Percentiles rank a stretch among this genome's conserved stretches.
Conservation (phyloP, 2,329 filamentous ascomycete species). For the Sordariomycetes sp. region DNA sequence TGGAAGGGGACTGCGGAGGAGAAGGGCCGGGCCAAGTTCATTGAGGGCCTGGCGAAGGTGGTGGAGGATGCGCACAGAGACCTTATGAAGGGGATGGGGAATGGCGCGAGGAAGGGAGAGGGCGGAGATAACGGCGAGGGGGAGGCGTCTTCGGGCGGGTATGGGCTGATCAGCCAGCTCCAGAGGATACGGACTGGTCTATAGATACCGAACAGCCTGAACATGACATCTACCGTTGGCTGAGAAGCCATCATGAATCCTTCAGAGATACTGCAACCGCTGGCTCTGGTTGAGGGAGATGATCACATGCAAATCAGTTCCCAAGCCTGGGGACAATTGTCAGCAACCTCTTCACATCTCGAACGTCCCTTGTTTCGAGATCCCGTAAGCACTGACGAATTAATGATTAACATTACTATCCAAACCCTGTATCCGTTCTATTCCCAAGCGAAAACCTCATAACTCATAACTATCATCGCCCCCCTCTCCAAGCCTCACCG, state of each 20-base stretch:
- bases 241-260: too few relatives aligned
- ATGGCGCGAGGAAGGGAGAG: conserved; percentile 20
- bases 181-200: conserved; percentile 45
- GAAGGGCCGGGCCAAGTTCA: conserved; percentile 68
- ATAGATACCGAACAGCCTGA: neutral
- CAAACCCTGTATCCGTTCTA: neutral
- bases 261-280: too few relatives aligned
- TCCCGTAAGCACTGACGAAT: neutral
- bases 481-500: conserved; percentile 31
- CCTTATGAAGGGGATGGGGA: conserved; percentile 40
- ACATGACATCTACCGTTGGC: too few relatives aligned
- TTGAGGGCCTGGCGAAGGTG: conserved; percentile 70
- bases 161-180: conserved; percentile 51
- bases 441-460: neutral
- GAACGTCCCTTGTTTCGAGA: too few relatives aligned
- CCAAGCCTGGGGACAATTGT: too few relatives aligned
- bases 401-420: neutral
- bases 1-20: conserved; percentile 98
- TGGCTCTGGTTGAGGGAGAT: too few relatives aligned
- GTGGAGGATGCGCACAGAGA: conserved; percentile 65
- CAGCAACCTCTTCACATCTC: too few relatives aligned
- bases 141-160: conserved; percentile 36
- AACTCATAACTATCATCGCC: conserved; percentile 9
- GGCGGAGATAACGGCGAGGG: conserved; percentile 19
- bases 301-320: too few relatives aligned